A percentile compares a stretch with the other conserved stretches of the same genome.
These are phyloP conservation scores for Paraphysoderma sedebokerense DNA, from an alignment of 371 early-diverging fungal species.

Conservation along the genomic window DNA sequence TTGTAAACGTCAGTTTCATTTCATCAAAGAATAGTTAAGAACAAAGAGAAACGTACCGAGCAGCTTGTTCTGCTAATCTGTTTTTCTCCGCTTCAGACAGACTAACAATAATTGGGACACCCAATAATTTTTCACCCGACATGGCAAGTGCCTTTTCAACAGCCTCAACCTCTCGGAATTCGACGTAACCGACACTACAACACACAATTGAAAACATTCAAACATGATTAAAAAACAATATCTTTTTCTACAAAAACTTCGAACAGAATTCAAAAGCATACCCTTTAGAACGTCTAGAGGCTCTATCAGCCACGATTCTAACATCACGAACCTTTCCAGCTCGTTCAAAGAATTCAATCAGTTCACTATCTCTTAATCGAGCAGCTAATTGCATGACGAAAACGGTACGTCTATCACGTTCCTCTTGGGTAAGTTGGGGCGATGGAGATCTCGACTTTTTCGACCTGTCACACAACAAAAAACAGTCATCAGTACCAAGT, in stretches of 20 bases:
- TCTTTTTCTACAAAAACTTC: not conserved
- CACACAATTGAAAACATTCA: slow-evolving; percentile 20
- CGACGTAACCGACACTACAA: slow-evolving; percentile 69
- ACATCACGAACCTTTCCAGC: slow-evolving; percentile 81
- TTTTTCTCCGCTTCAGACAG: slow-evolving; percentile 88
- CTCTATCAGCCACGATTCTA: slow-evolving; percentile 69
- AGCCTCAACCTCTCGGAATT: slow-evolving; percentile 74
- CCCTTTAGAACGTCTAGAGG: slow-evolving; percentile 84
- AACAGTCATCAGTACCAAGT: not conserved
- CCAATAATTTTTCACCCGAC: slow-evolving; percentile 79
- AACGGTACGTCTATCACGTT: slow-evolving; percentile 81
- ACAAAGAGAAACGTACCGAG: not conserved
- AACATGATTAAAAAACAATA: not conserved
- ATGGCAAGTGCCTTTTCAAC: slow-evolving; percentile 67
- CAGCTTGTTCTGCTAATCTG: slow-evolving; percentile 20
- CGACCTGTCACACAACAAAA: not conserved
- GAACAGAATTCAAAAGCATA: slow-evolving; percentile 12
- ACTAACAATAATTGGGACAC: slow-evolving; percentile 84
- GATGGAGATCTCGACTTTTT: slow-evolving; percentile 5
- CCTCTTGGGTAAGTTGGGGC: slow-evolving; percentile 15
- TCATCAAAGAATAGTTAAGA: too few species aligned
- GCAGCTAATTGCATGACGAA: slow-evolving; percentile 86
- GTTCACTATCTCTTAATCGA: slow-evolving; percentile 53
- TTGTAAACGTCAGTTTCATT: too few species aligned
- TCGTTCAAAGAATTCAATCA: slow-evolving; percentile 63